Evolutionary conservation across 768 basidiomycete genomes (phyloP), one percentile per base, ranked within the genome.

Genomic region (Podaxis sp.): DNA sequence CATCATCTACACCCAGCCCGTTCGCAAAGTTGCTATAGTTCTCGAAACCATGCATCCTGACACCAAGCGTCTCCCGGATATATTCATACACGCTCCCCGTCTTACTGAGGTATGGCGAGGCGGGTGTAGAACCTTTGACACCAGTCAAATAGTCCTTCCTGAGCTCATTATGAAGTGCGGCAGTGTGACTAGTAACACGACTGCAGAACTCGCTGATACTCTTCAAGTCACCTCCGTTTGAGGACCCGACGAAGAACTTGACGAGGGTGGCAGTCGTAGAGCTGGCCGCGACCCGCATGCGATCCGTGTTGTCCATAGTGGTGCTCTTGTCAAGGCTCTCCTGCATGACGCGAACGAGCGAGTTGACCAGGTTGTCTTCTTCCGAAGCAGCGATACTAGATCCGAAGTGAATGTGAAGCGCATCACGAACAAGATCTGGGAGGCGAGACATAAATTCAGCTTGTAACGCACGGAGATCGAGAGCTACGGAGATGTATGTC

Each of bases 391-490:
- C 55, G 16, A 78, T 40, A 28, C 7, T 21, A 37, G 35, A 21
- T 37, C 52, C 59, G 35, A 61, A 50, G 21, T 61, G 59, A 11
- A 61, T 48, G 7, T 13, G 59, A 40, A 90, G 70, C 62, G 86
- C 82, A 59, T 83, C 77, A 48, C 74, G 68, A 27, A 86, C 71
- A 56, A 88, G 81, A 1, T 66, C 64, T 40, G 75, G 65, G 44
- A 89, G 70, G 13, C 77, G 76, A 1, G 66, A 63, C 37, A 78
- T 69, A 70, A 93, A 84, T 63, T 90, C 87, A 53, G 71, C 64
- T 65, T 90, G 86, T 59, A 93, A 70, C 6, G 89, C 85, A 50
- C 93, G 90, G 38, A 92, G 75, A 72, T 95, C 93, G 56, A 94
- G 75, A 6, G 90, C 91, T 82, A 9, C 47, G 5, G 14, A 55